Evolutionary conservation across 257 asterid species (phyloP).

Genomic region (Thymus quinquecostatus): DNA sequence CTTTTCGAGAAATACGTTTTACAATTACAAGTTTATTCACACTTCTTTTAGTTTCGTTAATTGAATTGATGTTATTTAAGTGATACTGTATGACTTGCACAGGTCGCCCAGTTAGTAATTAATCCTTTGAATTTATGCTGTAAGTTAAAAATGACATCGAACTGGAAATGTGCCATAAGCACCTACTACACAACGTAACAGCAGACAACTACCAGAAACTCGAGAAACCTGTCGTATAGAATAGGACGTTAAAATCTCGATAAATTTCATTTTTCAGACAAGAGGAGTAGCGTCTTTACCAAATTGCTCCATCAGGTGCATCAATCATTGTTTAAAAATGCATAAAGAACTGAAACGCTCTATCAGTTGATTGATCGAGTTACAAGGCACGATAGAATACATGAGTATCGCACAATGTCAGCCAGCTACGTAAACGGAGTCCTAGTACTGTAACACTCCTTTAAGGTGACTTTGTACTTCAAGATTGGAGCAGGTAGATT

Average conservation of each 20-base stretch:
- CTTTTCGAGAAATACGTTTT: background rate
- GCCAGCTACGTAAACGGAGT: background rate
- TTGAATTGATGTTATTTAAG: background rate
- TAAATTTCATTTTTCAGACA: background rate
- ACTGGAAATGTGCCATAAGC: background rate
- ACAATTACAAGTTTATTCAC: conserved; percentile 4
- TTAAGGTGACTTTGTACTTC: background rate
- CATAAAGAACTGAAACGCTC: background rate
- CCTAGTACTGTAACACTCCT: background rate
- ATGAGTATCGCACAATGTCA: conserved; percentile 13
- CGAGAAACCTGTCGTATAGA: too few species aligned
- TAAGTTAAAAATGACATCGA: too few species aligned
- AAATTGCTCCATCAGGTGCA: background rate
- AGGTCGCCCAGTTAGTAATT: background rate
- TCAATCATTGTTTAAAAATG: background rate
- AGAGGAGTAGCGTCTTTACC: background rate
- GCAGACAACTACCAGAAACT: too few species aligned
- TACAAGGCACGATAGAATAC: background rate
- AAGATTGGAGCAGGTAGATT: background rate
- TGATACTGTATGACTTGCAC: background rate
- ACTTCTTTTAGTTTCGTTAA: background rate
- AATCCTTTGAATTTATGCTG: background rate
- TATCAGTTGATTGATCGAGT: background rate
- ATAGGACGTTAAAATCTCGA: background rate
- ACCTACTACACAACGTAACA: too few species aligned